These are phyloP conservation scores for Rutstroemia sp. DNA, from an alignment of 2,329 filamentous ascomycete genomes.

Conservation along the genomic window DNA sequence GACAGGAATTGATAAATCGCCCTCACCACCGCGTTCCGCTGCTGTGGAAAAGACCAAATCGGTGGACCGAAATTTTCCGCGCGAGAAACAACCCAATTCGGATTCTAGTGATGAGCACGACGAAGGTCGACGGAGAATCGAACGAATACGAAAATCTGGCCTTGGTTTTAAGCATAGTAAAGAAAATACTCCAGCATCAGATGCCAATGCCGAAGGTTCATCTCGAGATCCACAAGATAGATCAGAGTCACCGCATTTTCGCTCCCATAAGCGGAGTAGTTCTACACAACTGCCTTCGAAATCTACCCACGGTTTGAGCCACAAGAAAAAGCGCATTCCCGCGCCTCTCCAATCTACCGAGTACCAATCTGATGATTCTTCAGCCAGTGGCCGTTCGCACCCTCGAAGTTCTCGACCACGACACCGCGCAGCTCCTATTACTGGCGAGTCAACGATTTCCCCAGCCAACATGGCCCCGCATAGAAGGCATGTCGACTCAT, in stretches of 20 bases:
- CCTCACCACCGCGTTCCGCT: slow-evolving; percentile 27
- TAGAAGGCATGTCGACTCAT: slow-evolving; percentile 85
- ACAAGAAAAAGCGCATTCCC: slow-evolving; percentile 55
- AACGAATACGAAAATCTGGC: slow-evolving; percentile 22
- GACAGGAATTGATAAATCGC: slow-evolving; percentile 37
- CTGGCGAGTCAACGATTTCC: slow-evolving; percentile 54
- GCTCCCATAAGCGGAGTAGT: slow-evolving; percentile 53
- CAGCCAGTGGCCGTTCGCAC: slow-evolving; percentile 51
- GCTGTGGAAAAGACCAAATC: slow-evolving; percentile 31
- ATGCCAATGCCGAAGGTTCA: slow-evolving; percentile 4
- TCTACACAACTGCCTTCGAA: slow-evolving; percentile 56
- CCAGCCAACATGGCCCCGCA: slow-evolving; percentile 62
- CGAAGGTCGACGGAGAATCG: slow-evolving; percentile 9
- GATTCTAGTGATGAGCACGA: slow-evolving; percentile 27
- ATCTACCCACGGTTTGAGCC: slow-evolving; percentile 45
- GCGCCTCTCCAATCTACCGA: slow-evolving; percentile 54
- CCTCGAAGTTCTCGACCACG: slow-evolving; percentile 51
- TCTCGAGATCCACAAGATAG: slow-evolving; percentile 19
- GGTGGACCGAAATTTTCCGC: slow-evolving; percentile 26
- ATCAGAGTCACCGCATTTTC: slow-evolving; percentile 53
- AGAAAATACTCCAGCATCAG: slow-evolving; percentile 16
- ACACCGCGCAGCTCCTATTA: slow-evolving; percentile 46
- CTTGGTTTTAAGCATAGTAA: slow-evolving; percentile 19
- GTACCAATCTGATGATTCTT: slow-evolving; percentile 62
- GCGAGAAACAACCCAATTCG: slow-evolving; percentile 36